Base-by-base conservation (phyloP, 371 early-diverging fungal species). In the Mucor sp. region DNA sequence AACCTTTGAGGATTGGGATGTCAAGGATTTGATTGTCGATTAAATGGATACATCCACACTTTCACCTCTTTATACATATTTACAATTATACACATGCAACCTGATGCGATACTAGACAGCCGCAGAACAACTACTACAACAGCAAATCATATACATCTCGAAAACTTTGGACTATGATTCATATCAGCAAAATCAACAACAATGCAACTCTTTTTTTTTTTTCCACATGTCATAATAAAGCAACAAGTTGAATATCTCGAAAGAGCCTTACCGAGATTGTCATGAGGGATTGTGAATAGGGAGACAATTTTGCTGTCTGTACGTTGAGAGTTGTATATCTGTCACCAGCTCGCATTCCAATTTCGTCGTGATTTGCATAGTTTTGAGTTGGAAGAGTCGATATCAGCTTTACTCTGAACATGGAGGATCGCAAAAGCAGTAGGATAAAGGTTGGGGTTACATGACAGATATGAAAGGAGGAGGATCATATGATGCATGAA, bases 1-100 rank as follows among this genome's bases (percentile, higher is more conserved):
- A 43, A 92, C 93, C 68, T 98, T 90, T 77, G 99, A 99, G 84
- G 98, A 99, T 75, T 99, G 99, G 99, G 82, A 90, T 50, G 95
- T 97, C 23, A 88, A 91, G 53, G 99, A 99, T 76, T 87, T 99
- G 70, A 94, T 96, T 66, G 76, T 80, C 12, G 84, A 84, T 50
- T 81, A 83, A 66, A 32, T 21, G 23, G 3, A 23, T 14, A 5
- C 58, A 21, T n/a, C 57, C 28, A n/a, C 57, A 30, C 32, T 19
- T 28, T 32, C 57, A n/a, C 19, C 33, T 57, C 19, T 33, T 11
- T 30, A 32, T 57, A 57, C 17, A 57, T 33, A 56, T 32, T 30
- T 33, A 33, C 57, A 6, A 6, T 28, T 30, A 55, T 23, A 55
- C 28, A 55, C 17, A 17, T 57, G 33, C 32, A 23, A 57, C 33